Evolutionary conservation across 2,329 filamentous ascomycete genomes (phyloP).

Genomic region (Xylariomycetidae sp.): DNA sequence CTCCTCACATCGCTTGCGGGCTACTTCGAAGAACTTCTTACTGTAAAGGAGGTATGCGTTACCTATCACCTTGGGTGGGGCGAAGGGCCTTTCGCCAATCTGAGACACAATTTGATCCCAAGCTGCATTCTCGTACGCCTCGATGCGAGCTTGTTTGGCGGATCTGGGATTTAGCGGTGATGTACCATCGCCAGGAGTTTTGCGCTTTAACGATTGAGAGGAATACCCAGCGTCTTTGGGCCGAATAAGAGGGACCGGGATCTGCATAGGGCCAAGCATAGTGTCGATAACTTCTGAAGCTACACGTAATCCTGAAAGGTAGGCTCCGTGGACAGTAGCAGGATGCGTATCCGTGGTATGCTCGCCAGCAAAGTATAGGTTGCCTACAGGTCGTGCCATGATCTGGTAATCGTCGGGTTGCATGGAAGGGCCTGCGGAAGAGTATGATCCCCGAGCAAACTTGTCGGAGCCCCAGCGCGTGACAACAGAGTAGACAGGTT

Average conservation of each 20-base stretch:
- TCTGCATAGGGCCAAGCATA: slow-evolving; percentile 74
- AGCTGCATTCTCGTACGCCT: slow-evolving; percentile 52
- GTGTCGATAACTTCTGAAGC: slow-evolving; percentile 80
- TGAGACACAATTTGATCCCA: slow-evolving; percentile 46
- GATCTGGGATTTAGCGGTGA: slow-evolving; percentile 35
- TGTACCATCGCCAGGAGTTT: slow-evolving; percentile 28
- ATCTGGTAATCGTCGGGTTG: slow-evolving; percentile 83
- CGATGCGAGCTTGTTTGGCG: slow-evolving; percentile 46
- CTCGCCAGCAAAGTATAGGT: slow-evolving; percentile 92
- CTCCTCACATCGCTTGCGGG: slow-evolving; percentile 57
- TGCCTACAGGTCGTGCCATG: slow-evolving; percentile 81
- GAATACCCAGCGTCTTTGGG: slow-evolving; percentile 47
- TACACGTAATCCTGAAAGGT: slow-evolving; percentile 85
- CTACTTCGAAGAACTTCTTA: slow-evolving; percentile 67
- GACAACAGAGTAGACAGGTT: slow-evolving; percentile 79
- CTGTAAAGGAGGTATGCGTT: slow-evolving; percentile 91
- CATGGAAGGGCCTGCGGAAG: slow-evolving; percentile 81
- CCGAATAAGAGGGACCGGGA: slow-evolving; percentile 71
- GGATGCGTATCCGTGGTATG: slow-evolving; percentile 95
- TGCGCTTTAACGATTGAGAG: slow-evolving; percentile 47
- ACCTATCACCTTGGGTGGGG: slow-evolving; percentile 67
- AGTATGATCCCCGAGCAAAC: slow-evolving; percentile 93
- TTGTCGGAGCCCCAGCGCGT: slow-evolving; percentile 89
- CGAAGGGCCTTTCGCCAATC: slow-evolving; percentile 71
- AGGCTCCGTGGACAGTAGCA: slow-evolving; percentile 94